Evolutionary conservation across 2,329 filamentous ascomycete species (phyloP).

Genomic region (Fusarium robinianum): DNA sequence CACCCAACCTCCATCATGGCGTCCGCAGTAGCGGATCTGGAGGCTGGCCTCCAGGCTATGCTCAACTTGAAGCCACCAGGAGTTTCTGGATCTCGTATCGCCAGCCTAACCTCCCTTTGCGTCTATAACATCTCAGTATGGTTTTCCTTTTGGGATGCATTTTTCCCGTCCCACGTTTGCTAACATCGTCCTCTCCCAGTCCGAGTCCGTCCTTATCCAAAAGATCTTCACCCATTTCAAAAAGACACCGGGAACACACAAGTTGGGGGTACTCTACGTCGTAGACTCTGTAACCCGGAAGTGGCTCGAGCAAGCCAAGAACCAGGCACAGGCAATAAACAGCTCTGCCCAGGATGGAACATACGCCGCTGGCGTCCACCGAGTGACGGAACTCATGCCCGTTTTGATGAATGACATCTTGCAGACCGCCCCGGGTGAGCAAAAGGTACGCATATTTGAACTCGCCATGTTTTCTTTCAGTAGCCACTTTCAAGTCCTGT

Average conservation of each 20-base stretch:
- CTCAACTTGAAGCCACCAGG: slow-evolving; percentile 89
- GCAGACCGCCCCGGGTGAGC: slow-evolving; percentile 83
- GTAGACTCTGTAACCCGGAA: slow-evolving; percentile 99
- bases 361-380: slow-evolving; percentile 91
- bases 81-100: slow-evolving; percentile 91
- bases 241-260: slow-evolving; percentile 91
- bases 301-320: slow-evolving; percentile 95
- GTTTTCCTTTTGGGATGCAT: slow-evolving; percentile 7
- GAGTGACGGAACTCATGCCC: slow-evolving; percentile 93
- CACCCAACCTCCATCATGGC: slow-evolving; percentile 59
- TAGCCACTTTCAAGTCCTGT: slow-evolving; percentile 28
- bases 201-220: slow-evolving; percentile 91
- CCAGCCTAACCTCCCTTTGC: slow-evolving; percentile 83
- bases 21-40: slow-evolving; percentile 87
- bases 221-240: slow-evolving; percentile 98
- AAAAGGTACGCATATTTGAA: slow-evolving; percentile 79
- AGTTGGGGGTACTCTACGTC: slow-evolving; percentile 98
- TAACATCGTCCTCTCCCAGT: slow-evolving; percentile 57
- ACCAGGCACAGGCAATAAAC: slow-evolving; percentile 79
- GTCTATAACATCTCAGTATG: slow-evolving; percentile 87
- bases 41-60: slow-evolving; percentile 89
- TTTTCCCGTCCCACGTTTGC: slow-evolving; percentile 11
- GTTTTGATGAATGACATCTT: slow-evolving; percentile 95
- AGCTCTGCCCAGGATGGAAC: slow-evolving; percentile 85
- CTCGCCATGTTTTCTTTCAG: slow-evolving; percentile 26